Conservation (phyloP, 352 stramenopile genomes). For the Aphanomyces astaci region DNA sequence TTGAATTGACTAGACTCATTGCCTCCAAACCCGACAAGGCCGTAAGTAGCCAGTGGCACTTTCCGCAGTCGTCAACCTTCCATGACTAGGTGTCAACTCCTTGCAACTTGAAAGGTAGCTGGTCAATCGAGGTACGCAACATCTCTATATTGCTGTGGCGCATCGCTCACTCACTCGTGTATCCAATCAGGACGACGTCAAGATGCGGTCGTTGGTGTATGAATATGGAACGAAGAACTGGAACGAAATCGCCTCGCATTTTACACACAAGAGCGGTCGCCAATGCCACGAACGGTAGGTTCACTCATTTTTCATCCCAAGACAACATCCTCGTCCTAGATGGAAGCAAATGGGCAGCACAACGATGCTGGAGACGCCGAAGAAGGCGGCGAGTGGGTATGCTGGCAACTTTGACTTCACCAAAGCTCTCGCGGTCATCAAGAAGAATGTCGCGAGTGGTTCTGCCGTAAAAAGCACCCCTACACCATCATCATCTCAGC, state of each 20-base stretch:
- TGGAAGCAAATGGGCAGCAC: conserved; percentile 14
- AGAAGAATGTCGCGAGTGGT: neutral
- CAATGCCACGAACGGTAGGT: conserved; percentile 22
- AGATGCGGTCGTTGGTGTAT: conserved; percentile 12
- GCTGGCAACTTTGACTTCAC: conserved; percentile 3
- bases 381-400: neutral
- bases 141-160: neutral
- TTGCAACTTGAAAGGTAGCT: neutral
- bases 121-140: conserved; percentile 6
- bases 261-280: conserved; percentile 19
- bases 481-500: neutral
- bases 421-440: neutral
- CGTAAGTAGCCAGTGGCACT: no score
- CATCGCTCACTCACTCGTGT: neutral
- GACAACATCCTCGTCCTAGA: neutral
- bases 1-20: neutral
- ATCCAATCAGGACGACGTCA: conserved; percentile 10
- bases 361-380: neutral
- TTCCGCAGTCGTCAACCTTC: no score
- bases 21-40: neutral
- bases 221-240: conserved; percentile 20
- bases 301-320: neutral
- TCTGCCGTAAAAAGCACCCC: neutral
- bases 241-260: conserved; percentile 22
- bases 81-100: neutral